Evolutionary conservation across 768 basidiomycete species (phyloP), one percentile per base, ranked within the genome.

Genomic region (Amyloporia xantha): DNA sequence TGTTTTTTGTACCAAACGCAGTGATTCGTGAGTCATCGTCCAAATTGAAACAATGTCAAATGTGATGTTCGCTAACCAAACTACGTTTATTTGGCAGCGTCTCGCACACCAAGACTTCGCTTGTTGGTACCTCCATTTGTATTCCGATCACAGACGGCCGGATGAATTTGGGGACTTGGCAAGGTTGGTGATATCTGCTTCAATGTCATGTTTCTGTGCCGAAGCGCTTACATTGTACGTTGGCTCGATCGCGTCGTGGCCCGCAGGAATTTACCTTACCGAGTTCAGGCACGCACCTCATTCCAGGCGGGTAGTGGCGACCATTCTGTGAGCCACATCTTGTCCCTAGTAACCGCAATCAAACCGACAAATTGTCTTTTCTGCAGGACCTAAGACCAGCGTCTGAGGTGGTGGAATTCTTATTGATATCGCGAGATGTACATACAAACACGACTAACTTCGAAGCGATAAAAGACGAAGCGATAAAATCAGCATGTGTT

Each of bases 161-260:
- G 41, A 68, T 95, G 55, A 88, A 84, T 53, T 69, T 96, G 43
- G 93, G 93, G 10, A 93, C 89, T 20, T 96, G 93, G 93, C 93
- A 96, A 76, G 92, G 90, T 79, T 28, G 42, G 65, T 59, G 20
- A 20, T 21, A n/a, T 10, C 37, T 24, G 33, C 43, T 19, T 19
- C 21, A 30, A 7, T 17, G 21, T 33, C 15, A 33, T 15, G 15
- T 33, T 33, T 15, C 30, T 15, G 9, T 33, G 30, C 7, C 30
- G n/a, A n/a, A n/a, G n/a, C n/a, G n/a, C 10, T 35, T 9, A 9
- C 9, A 35, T n/a, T 35, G 33, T 35, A 9, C 33, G n/a, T 35
- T 35, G 10, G 33, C 33, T 35, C n/a, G n/a, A 7, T 33, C 30
- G 38, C 12, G 9, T 39, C 10, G 7, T 7, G 28, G 27, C 12